Evolutionary conservation across 1,139 yeast genomes (phyloP).

Genomic region (Pichia kudriavzevii): DNA sequence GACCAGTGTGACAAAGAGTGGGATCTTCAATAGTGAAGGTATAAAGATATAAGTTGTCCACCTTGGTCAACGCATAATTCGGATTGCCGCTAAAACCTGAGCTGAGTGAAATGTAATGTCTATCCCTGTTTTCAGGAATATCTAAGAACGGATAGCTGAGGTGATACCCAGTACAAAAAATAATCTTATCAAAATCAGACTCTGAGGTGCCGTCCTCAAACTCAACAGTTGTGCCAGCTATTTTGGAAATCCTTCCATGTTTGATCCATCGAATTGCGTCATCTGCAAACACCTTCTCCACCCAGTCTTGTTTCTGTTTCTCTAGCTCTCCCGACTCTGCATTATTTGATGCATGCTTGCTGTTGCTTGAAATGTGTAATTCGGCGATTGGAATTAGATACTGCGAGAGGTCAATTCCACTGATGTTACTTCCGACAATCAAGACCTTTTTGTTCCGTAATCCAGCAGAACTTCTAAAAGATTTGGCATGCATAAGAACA

Average conservation of each 20-base stretch:
- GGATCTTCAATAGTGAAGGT: constrained; percentile 38
- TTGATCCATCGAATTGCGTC: constrained; percentile 4
- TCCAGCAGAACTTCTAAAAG: constrained; percentile 33
- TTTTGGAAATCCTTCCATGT: constrained; percentile 15
- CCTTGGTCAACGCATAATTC: constrained; percentile 18
- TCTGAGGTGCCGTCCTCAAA: constrained; percentile 33
- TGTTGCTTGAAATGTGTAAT: background rate
- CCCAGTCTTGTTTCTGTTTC: constrained; percentile 8
- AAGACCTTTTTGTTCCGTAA: constrained; percentile 37
- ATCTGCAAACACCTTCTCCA: constrained; percentile 9
- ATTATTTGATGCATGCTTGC: background rate
- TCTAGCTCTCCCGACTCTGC: background rate
- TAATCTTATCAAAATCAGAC: constrained; percentile 32
- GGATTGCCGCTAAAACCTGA: constrained; percentile 15
- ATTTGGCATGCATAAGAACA: constrained; percentile 37
- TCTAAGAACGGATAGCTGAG: constrained; percentile 34
- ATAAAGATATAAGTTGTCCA: constrained; percentile 33
- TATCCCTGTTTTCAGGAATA: constrained; percentile 20
- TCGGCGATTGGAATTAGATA: constrained; percentile 34
- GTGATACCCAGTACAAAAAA: constrained; percentile 43
- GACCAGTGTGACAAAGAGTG: constrained; percentile 36
- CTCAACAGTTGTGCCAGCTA: constrained; percentile 20
- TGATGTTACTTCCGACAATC: constrained; percentile 44
- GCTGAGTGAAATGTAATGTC: constrained; percentile 17
- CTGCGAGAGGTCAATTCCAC: constrained; percentile 47